Evolutionary conservation across 1,284 basidiomycete species (phyloP).

Genomic region (Neonothopanus nambi): DNA sequence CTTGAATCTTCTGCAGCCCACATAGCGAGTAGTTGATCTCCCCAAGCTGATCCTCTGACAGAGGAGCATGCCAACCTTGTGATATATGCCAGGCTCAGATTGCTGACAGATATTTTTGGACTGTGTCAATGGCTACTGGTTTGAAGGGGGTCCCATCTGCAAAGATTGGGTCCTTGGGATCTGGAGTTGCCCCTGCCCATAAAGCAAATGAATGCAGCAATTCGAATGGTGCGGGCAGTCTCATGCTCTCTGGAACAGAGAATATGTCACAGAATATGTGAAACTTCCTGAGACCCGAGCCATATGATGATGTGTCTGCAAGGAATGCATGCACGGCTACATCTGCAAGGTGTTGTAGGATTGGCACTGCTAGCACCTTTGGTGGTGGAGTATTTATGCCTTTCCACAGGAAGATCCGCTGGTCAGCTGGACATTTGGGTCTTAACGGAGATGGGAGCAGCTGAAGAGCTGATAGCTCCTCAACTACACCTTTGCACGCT

Average conservation of each 20-base stretch:
- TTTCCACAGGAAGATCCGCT: constrained; percentile 32
- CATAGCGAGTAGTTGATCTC: constrained; percentile 31
- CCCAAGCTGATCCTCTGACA: constrained; percentile 18
- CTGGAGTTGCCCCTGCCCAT: constrained; percentile 22
- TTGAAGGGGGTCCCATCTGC: constrained; percentile 24
- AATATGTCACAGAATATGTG: constrained; percentile 30
- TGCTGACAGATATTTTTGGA: constrained; percentile 33
- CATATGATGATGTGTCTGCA: constrained; percentile 20
- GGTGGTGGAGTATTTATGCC: constrained; percentile 29
- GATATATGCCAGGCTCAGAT: constrained; percentile 38
- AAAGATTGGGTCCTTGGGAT: constrained; percentile 13
- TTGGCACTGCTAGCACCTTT: constrained; percentile 22
- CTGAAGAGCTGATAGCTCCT: constrained; percentile 12
- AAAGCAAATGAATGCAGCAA: constrained; percentile 3
- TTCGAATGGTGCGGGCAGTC: constrained; percentile 12
- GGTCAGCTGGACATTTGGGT: constrained; percentile 25
- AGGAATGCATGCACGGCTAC: constrained; percentile 17
- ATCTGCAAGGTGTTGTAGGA: constrained; percentile 1
- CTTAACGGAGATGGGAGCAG: constrained; percentile 24
- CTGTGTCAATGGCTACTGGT: constrained; percentile 25
- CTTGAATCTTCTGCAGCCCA: constrained; percentile 28
- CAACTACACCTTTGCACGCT: constrained; percentile 9
- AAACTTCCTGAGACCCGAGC: constrained; percentile 28
- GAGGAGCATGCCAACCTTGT: constrained; percentile 36
- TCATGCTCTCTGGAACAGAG: constrained; percentile 21